Base-by-base conservation (phyloP, 805 yeast species). In the Naumovozyma baii region DNA sequence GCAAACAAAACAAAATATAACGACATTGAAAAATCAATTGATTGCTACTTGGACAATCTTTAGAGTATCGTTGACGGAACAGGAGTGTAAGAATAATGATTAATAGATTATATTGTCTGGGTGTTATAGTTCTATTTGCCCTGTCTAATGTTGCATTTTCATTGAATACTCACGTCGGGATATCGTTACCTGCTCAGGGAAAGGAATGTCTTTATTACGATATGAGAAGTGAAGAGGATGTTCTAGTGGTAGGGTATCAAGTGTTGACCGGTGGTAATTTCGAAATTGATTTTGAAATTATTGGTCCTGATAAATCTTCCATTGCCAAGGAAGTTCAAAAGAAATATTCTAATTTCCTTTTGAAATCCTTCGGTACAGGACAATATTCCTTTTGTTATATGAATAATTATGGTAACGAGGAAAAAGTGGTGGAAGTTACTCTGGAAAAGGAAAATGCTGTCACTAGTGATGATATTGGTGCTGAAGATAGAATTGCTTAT, bases 251-350 rank as follows among this genome's bases (percentile, higher is more conserved):
- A 9, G 56, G 63, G 33, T 64, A 63, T 38, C 69, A 64, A 49
- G 83, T 76, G 39, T 70, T 76, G 47, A 69, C 72, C 34, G 83
- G 83, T 39, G 83, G 83, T 8, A 66, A 75, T 38, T 76, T 75
- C 48, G 83, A 76, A 53, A 72, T 76, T 37, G 79, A 76, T 53
- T 76, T 74, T 54, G 68, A 70, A 42, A 73, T 76, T 45, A 70
- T 64, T 39, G 67, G 71, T 39, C 81, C 83, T 17, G 61, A 55
- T 32, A 74, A 73, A 15, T 63, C 67, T 30, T 54, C 64, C 5
- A 59, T 75, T 43, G 64, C 65, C 37, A 44, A 63, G 20, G 79
- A 74, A 45, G 62, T 66, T 43, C 75, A 75, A 51, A 72, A 72
- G 54, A 73, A 78, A 61, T 77, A 70, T 55, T 79, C 78, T 5